Evolutionary conservation across 768 basidiomycete species (phyloP), one percentile per base, ranked within the genome.

Genomic region (Tricholoma flavovirens): DNA sequence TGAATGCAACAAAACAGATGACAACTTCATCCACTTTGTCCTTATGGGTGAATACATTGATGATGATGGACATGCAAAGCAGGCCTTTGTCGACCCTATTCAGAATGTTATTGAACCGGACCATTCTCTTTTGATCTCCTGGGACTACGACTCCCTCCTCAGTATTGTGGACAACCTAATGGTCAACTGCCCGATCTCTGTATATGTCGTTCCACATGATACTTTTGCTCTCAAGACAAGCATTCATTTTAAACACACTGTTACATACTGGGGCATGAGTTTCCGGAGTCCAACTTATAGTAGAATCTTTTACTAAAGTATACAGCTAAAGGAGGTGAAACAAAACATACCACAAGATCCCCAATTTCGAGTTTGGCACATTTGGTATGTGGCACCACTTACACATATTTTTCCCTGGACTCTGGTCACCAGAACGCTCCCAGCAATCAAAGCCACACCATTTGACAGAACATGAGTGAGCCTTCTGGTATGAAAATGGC

Each of bases 281-380:
- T 30, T 35, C 21, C 38, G 10, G 8, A 12, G 49, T 45, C n/a
- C 35, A 54, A 21, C 51, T 21, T 1, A 26, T 48, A 38, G 4
- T 40, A 51, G 7, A 56, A 36, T 33, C 24, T 56, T 40, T 49
- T 17, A 32, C 10, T 26, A 4, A 26, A 42, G 40, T 17, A 42
- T 21, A 19, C n/a, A 19, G 35, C 45, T 53, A 4, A 15, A 51
- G 36, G 49, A 43, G 19, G 50, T 24, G 3, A 43, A 17, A 8
- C 15, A 29, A 3, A 55, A 62, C 10, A 56, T 48, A 66, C 1
- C 67, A 73, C 46, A 54, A 60, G 2, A 64, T 73, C 2, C 70
- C 69, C 1, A 72, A 72, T 55, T 51, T 71, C 7, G 53, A 63
- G 48, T 45, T 70, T 17, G 69, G 60, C 1, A 61, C 54, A 10